A percentile compares a stretch with the other conserved stretches of the same genome.
These are phyloP conservation scores for Chernovozyma aurita DNA, from an alignment of 1,139 yeast genomes.

Conservation along the genomic window DNA sequence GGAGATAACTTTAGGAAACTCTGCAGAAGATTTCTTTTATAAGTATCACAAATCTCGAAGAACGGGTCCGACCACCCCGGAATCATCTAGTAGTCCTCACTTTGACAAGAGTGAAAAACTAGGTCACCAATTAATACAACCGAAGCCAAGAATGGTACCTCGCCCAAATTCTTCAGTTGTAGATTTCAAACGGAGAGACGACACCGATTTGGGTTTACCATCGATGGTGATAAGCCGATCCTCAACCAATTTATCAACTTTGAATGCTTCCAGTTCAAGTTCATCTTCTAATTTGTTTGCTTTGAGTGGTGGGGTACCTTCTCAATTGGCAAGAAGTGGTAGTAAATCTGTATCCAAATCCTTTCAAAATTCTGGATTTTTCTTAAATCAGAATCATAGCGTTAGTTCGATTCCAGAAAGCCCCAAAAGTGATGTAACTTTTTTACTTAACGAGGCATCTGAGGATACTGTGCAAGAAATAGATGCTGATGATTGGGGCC, in stretches of 20 bases:
- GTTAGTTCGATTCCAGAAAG: background rate
- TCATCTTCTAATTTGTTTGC: background rate
- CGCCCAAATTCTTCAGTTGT: constrained; percentile 25
- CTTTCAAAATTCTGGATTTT: background rate
- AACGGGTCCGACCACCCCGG: background rate
- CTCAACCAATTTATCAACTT: constrained; percentile 21
- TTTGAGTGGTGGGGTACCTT: background rate
- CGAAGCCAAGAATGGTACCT: constrained; percentile 28
- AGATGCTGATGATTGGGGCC: constrained; percentile 12
- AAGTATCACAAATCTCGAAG: constrained; percentile 5
- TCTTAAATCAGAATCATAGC: constrained; percentile 1
- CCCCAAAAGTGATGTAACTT: background rate
- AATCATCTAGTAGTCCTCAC: background rate
- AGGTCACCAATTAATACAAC: constrained; percentile 38
- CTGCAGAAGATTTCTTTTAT: constrained; percentile 31
- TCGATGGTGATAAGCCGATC: constrained; percentile 41
- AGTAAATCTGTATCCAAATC: background rate
- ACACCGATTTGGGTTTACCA: constrained; percentile 33
- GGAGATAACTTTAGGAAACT: background rate
- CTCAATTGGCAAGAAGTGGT: constrained; percentile 5
- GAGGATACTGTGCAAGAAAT: constrained; percentile 7
- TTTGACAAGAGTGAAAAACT: background rate
- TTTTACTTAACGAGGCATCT: background rate
- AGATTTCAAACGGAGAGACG: constrained; percentile 21
- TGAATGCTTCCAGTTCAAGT: constrained; percentile 9